These are phyloP conservation scores for Coprinellus micaceus DNA, from an alignment of 768 basidiomycete genomes.

Conservation along the genomic window DNA sequence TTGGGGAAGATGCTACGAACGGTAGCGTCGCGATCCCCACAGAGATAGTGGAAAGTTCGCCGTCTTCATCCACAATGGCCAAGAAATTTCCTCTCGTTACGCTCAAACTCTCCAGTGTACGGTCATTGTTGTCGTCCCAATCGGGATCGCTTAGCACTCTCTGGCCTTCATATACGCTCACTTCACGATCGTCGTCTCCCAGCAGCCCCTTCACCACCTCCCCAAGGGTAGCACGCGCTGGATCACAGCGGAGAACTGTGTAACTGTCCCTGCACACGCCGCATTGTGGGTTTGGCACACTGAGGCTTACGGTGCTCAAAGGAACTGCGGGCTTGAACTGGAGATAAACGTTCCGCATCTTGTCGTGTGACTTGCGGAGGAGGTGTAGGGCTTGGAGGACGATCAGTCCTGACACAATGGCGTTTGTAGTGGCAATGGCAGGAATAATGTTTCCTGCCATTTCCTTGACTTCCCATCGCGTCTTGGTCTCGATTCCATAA, in stretches of 20 bases:
- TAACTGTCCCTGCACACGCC: slow-evolving; percentile 88
- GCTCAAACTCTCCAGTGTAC: slow-evolving; percentile 77
- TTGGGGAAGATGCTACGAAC: slow-evolving; percentile 47
- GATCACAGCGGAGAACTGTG: slow-evolving; percentile 68
- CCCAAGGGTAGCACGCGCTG: slow-evolving; percentile 60
- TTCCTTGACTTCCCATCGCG: slow-evolving; percentile 97
- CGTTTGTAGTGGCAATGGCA: slow-evolving; percentile 98
- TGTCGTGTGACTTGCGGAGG: slow-evolving; percentile 58
- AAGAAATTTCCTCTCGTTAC: slow-evolving; percentile 84
- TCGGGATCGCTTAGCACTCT: slow-evolving; percentile 89
- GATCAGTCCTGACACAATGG: slow-evolving; percentile 91
- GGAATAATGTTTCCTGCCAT: slow-evolving; percentile 99
- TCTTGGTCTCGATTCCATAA: slow-evolving; percentile 86
- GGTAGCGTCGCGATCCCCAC: slow-evolving; percentile 67
- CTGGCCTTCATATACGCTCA: slow-evolving; percentile 84
- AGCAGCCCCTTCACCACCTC: slow-evolving; percentile 70
- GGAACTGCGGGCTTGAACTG: slow-evolving; percentile 79
- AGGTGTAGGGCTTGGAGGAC: slow-evolving; percentile 90
- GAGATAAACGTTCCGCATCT: slow-evolving; percentile 71
- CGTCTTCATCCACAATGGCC: slow-evolving; percentile 86
- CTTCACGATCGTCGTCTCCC: slow-evolving; percentile 54
- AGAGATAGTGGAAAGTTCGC: slow-evolving; percentile 64
- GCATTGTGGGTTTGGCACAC: slow-evolving; percentile 71
- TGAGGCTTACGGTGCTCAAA: slow-evolving; percentile 63
- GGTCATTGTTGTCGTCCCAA: slow-evolving; percentile 83